A percentile compares a stretch with the other conserved stretches of the same genome.
Conservation (phyloP, 2,329 filamentous ascomycete genomes). For the Diaporthe citriasiana region DNA sequence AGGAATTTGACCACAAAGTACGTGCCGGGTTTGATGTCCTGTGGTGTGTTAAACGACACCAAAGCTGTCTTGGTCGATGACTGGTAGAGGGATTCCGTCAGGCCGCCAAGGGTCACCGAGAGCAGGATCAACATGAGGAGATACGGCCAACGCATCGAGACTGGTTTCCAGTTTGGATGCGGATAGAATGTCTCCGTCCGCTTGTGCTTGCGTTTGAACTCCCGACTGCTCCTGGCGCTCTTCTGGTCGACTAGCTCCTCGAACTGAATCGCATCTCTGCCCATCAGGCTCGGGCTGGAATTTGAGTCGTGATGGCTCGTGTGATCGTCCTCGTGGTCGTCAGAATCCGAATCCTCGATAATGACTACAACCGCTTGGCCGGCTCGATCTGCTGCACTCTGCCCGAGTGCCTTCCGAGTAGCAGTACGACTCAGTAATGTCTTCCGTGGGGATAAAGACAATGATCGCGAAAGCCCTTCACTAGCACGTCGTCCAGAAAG, state of each 20-base stretch:
- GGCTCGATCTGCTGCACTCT: conserved; percentile 71
- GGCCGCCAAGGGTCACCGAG: conserved; percentile 65
- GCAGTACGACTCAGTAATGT: conserved; percentile 49
- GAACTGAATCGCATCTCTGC: conserved; percentile 54
- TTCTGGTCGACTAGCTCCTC: conserved; percentile 21
- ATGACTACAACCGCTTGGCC: conserved; percentile 73
- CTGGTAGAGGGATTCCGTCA: conserved; percentile 69
- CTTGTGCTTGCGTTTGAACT: conserved; percentile 53
- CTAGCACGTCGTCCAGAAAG: conserved; percentile 53
- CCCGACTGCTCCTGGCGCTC: conserved; percentile 51
- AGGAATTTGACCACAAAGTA: conserved; percentile 76
- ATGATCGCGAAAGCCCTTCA: conserved; percentile 45
- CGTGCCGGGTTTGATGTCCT: conserved; percentile 62
- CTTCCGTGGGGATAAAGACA: conserved; percentile 58
- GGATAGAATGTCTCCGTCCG: conserved; percentile 70
- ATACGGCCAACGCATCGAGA: conserved; percentile 75
- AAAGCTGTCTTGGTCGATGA: conserved; percentile 61
- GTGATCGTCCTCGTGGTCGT: conserved; percentile 32
- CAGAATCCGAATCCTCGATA: conserved; percentile 56
- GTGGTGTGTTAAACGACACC: conserved; percentile 63
- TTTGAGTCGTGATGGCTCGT: conserved; percentile 47
- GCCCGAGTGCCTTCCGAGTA: conserved; percentile 65
- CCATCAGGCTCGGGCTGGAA: conserved; percentile 67
- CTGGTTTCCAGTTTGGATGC: conserved; percentile 76
- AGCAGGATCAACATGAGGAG: conserved; percentile 66